Conservation (phyloP, 306 rosid species). For the Prunus fruticosa region DNA sequence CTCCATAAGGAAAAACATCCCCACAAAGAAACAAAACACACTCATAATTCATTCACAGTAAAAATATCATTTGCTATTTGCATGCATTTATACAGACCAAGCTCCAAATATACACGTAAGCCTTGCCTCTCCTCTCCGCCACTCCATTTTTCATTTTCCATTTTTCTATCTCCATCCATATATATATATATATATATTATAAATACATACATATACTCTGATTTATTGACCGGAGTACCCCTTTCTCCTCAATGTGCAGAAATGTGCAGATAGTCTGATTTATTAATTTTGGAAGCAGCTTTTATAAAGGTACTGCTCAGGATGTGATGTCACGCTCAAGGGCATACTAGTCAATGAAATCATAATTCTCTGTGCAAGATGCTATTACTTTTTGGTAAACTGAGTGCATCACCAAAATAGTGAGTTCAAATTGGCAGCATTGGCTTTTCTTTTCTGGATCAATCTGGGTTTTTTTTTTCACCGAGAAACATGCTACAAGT, state of each 20-base stretch:
- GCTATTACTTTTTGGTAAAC: slow-evolving; percentile 65
- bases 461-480: slow-evolving; percentile 26
- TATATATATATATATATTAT: background rate
- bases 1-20: slow-evolving; percentile 68
- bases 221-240: slow-evolving; percentile 52
- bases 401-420: slow-evolving; percentile 54
- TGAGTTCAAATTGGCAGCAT: slow-evolving; percentile 42
- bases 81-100: slow-evolving; percentile 68
- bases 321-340: slow-evolving; percentile 87
- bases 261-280: slow-evolving; percentile 28
- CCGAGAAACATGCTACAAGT: too few species aligned
- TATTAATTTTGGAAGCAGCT: slow-evolving; percentile 65
- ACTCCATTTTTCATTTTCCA: background rate
- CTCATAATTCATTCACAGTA: slow-evolving; percentile 47
- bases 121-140: background rate
- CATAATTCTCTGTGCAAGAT: slow-evolving; percentile 51
- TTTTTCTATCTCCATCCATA: background rate
- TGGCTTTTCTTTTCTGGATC: slow-evolving; percentile 43
- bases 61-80: slow-evolving; percentile 29
- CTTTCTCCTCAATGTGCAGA: slow-evolving; percentile 24
- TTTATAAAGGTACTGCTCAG: slow-evolving; percentile 75
- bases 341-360: slow-evolving; percentile 59
- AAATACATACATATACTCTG: too few species aligned
- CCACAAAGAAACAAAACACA: slow-evolving; percentile 81
- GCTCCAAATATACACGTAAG: slow-evolving; percentile 55